phyloP scores from a whole-genome alignment of 371 early-diverging fungal genomes.

The Apophysomyces ossiformis region DNA sequence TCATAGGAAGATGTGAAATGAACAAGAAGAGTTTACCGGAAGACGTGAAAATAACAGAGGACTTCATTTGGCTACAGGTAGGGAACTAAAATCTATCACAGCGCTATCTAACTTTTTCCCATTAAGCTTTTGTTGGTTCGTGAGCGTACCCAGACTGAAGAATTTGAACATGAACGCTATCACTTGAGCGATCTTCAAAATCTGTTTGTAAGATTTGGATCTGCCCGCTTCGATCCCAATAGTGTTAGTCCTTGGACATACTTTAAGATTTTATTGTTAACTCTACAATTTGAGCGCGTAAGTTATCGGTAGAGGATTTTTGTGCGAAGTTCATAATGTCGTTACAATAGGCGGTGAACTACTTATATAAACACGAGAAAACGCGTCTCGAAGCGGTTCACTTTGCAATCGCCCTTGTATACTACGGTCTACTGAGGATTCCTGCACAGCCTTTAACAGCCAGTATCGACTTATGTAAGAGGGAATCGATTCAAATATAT shows the following conservation, averaged over 20 bases:
- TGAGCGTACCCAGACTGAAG: slow-evolving; percentile 54
- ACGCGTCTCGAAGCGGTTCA: slow-evolving; percentile 87
- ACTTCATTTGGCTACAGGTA: slow-evolving; percentile 83
- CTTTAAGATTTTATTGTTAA: slow-evolving; percentile 80
- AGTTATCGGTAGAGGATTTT: slow-evolving; percentile 1
- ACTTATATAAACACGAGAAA: slow-evolving; percentile 61
- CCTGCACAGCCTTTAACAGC: slow-evolving; percentile 48
- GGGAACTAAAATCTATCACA: background rate
- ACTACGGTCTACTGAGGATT: slow-evolving; percentile 78
- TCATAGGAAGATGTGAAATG: slow-evolving; percentile 88
- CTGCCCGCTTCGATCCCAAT: slow-evolving; percentile 71
- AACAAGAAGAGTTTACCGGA: slow-evolving; percentile 60
- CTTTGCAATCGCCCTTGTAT: slow-evolving; percentile 82
- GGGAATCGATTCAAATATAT: background rate
- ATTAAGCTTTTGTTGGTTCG: slow-evolving; percentile 64
- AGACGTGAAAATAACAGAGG: slow-evolving; percentile 75
- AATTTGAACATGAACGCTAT: slow-evolving; percentile 59
- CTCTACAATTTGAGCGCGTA: slow-evolving; percentile 87
- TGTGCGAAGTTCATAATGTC: background rate
- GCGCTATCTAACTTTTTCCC: background rate
- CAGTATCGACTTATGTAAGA: slow-evolving; percentile 43
- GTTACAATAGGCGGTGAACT: slow-evolving; percentile 67
- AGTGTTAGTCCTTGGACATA: slow-evolving; percentile 78
- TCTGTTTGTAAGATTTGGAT: slow-evolving; percentile 67
- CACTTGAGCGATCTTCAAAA: slow-evolving; percentile 70